These are phyloP conservation scores for Gynochthodes officinalis DNA, from an alignment of 257 asterid genomes.

Conservation along the genomic window DNA sequence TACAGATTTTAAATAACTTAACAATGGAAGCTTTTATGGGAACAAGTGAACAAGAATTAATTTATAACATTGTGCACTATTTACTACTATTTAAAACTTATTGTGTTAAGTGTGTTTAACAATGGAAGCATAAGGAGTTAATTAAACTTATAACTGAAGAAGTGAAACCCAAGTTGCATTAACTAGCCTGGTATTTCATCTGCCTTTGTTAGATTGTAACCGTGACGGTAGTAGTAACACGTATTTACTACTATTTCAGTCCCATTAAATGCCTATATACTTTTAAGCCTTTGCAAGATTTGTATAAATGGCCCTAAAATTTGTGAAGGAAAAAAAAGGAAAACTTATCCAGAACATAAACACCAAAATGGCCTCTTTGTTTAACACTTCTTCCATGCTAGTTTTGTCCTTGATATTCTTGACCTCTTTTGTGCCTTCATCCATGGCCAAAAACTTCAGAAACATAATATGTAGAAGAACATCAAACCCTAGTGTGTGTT, in stretches of 20 bases:
- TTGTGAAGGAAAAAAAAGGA: no score
- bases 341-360: no score
- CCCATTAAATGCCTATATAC: background rate
- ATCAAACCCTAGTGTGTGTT: background rate
- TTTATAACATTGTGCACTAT: no score
- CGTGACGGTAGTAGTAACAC: background rate
- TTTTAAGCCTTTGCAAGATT: background rate
- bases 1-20: no score
- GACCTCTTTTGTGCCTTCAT: background rate
- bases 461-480: background rate
- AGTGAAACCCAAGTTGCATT: background rate
- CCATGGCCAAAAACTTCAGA: background rate
- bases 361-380: slow-evolving; percentile 1
- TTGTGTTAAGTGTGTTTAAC: no score
- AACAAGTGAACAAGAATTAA: no score
- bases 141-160: background rate
- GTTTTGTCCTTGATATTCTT: background rate
- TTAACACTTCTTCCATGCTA: background rate
- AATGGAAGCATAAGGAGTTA: no score
- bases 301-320: background rate
- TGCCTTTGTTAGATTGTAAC: background rate
- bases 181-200: no score
- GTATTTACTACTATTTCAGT: background rate
- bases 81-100: no score
- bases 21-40: no score